Evolutionary conservation across 257 asterid species (phyloP).

Genomic region (Solanum dulcamara): DNA sequence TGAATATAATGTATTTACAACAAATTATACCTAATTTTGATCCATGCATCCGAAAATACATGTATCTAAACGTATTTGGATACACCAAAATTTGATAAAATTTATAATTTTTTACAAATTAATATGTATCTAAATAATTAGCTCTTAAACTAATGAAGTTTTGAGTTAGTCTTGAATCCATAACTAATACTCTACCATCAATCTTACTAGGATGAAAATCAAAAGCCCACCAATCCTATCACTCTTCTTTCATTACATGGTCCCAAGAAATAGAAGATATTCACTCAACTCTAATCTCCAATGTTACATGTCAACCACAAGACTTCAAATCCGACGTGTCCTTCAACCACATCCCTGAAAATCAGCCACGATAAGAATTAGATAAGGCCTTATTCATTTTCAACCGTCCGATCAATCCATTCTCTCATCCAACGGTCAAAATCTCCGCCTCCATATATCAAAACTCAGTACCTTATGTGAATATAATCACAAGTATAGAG

Average conservation of each 20-base stretch:
- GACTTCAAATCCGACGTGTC: slow-evolving; percentile 22
- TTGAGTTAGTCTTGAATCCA: too few species aligned
- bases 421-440: slow-evolving; percentile 37
- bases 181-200: too few species aligned
- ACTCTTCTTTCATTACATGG: background rate
- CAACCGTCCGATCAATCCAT: slow-evolving; percentile 43
- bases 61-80: too few species aligned
- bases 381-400: slow-evolving; percentile 42
- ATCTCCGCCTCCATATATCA: background rate
- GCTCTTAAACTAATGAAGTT: too few species aligned
- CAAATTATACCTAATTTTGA: too few species aligned
- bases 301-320: slow-evolving; percentile 15
- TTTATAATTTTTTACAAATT: too few species aligned
- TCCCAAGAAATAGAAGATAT: background rate
- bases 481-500: background rate
- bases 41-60: too few species aligned
- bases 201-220: background rate
- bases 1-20: too few species aligned
- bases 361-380: slow-evolving; percentile 43
- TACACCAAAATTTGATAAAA: too few species aligned
- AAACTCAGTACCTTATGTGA: slow-evolving; percentile 31
- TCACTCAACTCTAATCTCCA: background rate
- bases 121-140: too few species aligned
- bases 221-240: background rate
- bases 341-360: slow-evolving; percentile 19